These are phyloP conservation scores for Trichoderma arundinaceum DNA, from an alignment of 2,329 filamentous ascomycete genomes.

Conservation along the genomic window DNA sequence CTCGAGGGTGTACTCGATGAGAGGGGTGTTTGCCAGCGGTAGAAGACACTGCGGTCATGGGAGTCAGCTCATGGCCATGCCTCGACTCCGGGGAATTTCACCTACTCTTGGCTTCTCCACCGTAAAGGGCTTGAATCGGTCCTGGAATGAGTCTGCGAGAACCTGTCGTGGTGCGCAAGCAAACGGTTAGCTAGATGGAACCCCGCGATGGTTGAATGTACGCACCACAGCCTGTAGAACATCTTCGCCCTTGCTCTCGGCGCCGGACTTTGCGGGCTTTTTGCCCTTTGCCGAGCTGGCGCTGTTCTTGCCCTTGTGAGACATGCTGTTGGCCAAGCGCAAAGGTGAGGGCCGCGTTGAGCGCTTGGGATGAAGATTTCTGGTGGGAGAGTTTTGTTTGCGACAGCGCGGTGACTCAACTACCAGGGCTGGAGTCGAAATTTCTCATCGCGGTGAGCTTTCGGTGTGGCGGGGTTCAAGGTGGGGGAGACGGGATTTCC, in stretches of 20 bases:
- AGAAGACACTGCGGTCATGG: conserved; percentile 75
- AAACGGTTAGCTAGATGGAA: conserved; percentile 31
- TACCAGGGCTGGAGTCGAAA: conserved; percentile 35
- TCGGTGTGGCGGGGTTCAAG: conserved; percentile 31
- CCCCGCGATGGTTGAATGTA: conserved; percentile 41
- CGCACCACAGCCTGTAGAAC: conserved; percentile 62
- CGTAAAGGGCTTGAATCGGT: conserved; percentile 87
- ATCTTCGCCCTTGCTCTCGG: conserved; percentile 63
- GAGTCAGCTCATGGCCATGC: conserved; percentile 5
- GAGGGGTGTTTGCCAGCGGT: conserved; percentile 87
- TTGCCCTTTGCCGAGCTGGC: conserved; percentile 55
- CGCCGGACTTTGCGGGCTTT: conserved; percentile 56
- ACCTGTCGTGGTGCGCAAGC: conserved; percentile 58
- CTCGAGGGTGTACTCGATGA: conserved; percentile 97
- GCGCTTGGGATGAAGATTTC: conserved; percentile 31
- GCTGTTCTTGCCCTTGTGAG: conserved; percentile 52
- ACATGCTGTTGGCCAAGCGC: conserved; percentile 46
- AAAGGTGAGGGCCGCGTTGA: conserved; percentile 29
- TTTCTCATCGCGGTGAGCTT: conserved; percentile 40
- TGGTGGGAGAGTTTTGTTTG: conserved; percentile 25
- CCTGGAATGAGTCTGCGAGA: conserved; percentile 93
- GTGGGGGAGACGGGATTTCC: conserved; percentile 2
- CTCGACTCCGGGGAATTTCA: background rate
- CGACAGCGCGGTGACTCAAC: conserved; percentile 43
- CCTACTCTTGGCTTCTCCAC: conserved; percentile 81